Evolutionary conservation across 2,329 filamentous ascomycete genomes (phyloP), one percentile per base, ranked within the genome.

Genomic region (Aotearoamyces nothofagi): DNA sequence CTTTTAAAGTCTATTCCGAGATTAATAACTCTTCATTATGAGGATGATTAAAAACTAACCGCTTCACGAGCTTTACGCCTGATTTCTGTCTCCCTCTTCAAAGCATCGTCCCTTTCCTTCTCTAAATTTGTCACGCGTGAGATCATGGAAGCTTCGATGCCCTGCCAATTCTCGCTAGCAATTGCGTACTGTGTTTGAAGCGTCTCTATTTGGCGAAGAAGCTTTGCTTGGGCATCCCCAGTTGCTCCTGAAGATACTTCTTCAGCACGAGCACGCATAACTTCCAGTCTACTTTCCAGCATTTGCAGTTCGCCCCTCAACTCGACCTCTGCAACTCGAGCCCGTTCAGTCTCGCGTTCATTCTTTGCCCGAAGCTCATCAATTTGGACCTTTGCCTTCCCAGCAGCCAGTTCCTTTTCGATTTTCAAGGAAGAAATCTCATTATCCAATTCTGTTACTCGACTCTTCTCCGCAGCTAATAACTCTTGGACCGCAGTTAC

Each of bases 121-220:
- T 98, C 90, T 7, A 96, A 60, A 27, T 61, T 76, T 4, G 75
- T 66, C 8, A 90, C 66, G 33, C 86, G 71, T 13, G 81, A 72
- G 28, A 87, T 67, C 17, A 98, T 56, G 3, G 81, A 92, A 7
- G 79, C 71, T 52, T 98, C 87, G 36, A 98, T 92, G 1, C 84
- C 82, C 48, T 94, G 86, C 90, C 92, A 98, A 44, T 98, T 98
- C 46, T 92, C 83, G 41, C 82, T 90, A 1, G 90, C 90, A 31
- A 92, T 75, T 1, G 84, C 75, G 53, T 98, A 93, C 50, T 98
- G 92, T 5, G 81, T 90, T 53, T 98, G 90, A 20, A 98, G 57
- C 1, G 82, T 94, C 57, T 98, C 90, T 30, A 98, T 79, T 53
- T 98, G 92, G 22, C 90, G 74, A 24, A 96, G 61, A 22, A 96